A percentile compares a stretch with the other conserved stretches of the same genome.
Evolutionary conservation across 192 early-diverging fungal genomes (phyloP).

Genomic region (Umbelopsis isabellina): DNA sequence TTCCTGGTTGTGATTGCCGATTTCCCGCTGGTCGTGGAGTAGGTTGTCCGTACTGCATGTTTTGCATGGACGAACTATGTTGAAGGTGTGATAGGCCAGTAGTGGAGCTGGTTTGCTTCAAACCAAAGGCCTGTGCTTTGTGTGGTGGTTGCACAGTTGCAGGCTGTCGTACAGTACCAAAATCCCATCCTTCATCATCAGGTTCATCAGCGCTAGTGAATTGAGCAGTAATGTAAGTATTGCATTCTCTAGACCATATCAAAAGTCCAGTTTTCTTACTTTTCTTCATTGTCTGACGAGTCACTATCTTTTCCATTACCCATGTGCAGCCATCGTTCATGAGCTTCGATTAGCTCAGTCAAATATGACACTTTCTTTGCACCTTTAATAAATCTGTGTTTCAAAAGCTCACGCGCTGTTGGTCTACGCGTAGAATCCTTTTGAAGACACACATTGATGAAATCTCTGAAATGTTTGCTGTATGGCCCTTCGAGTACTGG

Average conservation of each 20-base stretch:
- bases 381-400: slow-evolving; percentile 83
- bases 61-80: slow-evolving; percentile 26
- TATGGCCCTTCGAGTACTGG: slow-evolving; percentile 79
- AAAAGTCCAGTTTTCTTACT: slow-evolving; percentile 30
- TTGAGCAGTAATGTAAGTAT: not conserved
- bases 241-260: not conserved
- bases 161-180: slow-evolving; percentile 53
- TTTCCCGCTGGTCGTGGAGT: not conserved
- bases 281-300: slow-evolving; percentile 50
- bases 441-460: slow-evolving; percentile 84
- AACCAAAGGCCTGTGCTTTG: not conserved
- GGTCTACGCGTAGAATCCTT: slow-evolving; percentile 85
- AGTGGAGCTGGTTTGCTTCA: slow-evolving; percentile 4
- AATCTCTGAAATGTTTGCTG: slow-evolving; percentile 86
- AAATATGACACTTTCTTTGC: slow-evolving; percentile 86
- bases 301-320: slow-evolving; percentile 54
- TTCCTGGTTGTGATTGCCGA: not conserved
- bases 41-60: slow-evolving; percentile 10
- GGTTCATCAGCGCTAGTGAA: slow-evolving; percentile 34
- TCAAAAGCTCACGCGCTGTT: slow-evolving; percentile 84
- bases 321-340: slow-evolving; percentile 77
- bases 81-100: not conserved
- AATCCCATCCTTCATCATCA: slow-evolving; percentile 58
- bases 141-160: slow-evolving; percentile 26
- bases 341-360: slow-evolving; percentile 82